These are phyloP conservation scores for Monilinia fructigena DNA, from an alignment of 2,329 filamentous ascomycete species.

Conservation along the genomic window DNA sequence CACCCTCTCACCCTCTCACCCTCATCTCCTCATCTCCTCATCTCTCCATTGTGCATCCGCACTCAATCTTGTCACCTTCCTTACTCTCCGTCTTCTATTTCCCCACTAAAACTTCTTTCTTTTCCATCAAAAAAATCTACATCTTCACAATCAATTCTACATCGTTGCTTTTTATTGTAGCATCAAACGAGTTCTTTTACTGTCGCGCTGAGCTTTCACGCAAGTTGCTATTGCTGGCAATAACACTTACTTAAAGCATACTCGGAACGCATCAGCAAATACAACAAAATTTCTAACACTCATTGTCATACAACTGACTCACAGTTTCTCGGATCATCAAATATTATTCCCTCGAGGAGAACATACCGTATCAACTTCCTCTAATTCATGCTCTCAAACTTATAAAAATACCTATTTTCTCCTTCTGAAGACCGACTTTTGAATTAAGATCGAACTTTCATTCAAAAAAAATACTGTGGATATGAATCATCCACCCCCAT, in stretches of 20 bases:
- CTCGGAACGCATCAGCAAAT: background rate
- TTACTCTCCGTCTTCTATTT: background rate
- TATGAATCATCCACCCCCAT: conserved; percentile 7
- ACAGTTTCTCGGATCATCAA: background rate
- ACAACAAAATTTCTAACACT: background rate
- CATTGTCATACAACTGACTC: background rate
- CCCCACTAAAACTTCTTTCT: background rate
- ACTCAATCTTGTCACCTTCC: too few relatives aligned
- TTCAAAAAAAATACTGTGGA: background rate
- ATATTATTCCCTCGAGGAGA: background rate
- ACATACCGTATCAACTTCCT: background rate
- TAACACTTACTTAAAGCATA: background rate
- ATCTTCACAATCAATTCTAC: background rate
- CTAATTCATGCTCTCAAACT: background rate
- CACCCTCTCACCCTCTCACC: background rate
- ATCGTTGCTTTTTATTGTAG: conserved; percentile 19
- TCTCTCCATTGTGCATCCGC: too few relatives aligned
- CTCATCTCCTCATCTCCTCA: background rate
- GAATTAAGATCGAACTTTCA: background rate
- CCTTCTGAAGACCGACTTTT: background rate
- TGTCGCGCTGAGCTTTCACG: conserved; percentile 9
- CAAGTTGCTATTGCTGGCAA: conserved; percentile 9
- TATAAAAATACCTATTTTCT: background rate
- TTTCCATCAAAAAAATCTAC: background rate
- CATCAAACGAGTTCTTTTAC: background rate